Evolutionary conservation across 208 protist genomes (phyloP).

Genomic region (Wallacemonas collosoma): DNA sequence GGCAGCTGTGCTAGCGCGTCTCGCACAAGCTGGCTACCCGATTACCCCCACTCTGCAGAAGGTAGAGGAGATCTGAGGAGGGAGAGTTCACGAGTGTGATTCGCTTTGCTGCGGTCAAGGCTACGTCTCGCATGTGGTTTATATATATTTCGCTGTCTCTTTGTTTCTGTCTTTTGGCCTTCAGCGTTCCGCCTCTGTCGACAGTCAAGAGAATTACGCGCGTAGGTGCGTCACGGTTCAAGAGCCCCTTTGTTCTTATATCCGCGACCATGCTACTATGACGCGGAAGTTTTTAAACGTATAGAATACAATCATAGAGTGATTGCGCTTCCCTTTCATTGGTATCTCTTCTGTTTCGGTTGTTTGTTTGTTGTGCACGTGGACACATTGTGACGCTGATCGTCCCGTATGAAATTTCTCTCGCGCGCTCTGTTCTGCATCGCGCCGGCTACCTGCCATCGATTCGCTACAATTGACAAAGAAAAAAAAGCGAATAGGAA

Average conservation of each 20-base stretch:
- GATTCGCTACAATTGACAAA: neutral
- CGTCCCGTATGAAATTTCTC: too few relatives aligned
- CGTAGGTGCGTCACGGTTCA: too few relatives aligned
- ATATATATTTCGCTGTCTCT: too few relatives aligned
- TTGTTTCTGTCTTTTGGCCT: too few relatives aligned
- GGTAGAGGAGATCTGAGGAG: neutral
- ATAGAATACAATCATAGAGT: neutral
- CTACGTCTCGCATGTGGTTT: neutral
- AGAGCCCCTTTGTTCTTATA: too few relatives aligned
- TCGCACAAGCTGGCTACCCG: conserved; percentile 38
- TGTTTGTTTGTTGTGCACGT: too few relatives aligned
- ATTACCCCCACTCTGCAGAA: conserved; percentile 11
- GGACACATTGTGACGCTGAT: too few relatives aligned
- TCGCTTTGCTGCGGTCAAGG: neutral
- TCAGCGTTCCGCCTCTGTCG: too few relatives aligned
- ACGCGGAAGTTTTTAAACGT: neutral
- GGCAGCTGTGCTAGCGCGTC: conserved; percentile 29
- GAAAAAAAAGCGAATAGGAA: neutral
- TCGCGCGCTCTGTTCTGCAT: too few relatives aligned
- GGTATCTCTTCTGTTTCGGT: neutral
- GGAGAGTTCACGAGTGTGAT: neutral
- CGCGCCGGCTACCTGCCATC: neutral
- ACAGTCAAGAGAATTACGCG: too few relatives aligned
- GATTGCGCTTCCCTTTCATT: neutral
- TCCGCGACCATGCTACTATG: too few relatives aligned